Base-by-base conservation (phyloP, 192 early-diverging fungal genomes). In the Backusella circina region DNA sequence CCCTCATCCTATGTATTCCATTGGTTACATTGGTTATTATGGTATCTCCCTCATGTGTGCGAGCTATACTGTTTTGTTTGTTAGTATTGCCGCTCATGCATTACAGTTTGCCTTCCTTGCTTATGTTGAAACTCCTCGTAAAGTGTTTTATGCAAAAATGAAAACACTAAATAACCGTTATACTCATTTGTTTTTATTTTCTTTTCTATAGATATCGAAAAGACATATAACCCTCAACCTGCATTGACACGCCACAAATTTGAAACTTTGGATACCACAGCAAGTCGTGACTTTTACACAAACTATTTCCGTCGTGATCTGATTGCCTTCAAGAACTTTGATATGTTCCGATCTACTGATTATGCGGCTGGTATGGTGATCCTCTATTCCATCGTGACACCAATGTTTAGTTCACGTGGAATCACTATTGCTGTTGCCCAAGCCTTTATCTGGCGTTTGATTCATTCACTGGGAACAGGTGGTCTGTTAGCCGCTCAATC, bases 1-100 rank as follows among this genome's bases (percentile, higher is more conserved):
- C 0, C 97, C 97, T 47, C 98, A 99, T 77, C 98, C 98, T 10
- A 99, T 98, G 97, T 99, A 99, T 86, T 97, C 95, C 31, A 93
- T 99, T 50, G 98, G 98, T 23, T 99, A 98, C 78, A 90, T 93
- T 26, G 96, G 97, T 7, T 99, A 96, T 86, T 99, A 99, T 78
- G 98, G 95, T 30, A 87, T 93, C 10, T 93, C 97, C 31, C 83
- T 99, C 50, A 96, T 99, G 77, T 92, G 93, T 57, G 94, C 96
- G 47, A 92, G 90, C 72, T 95, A 97, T 81, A 94, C 89, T 51
- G 95, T 99, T 1, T 88, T 99, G 51, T 97, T 94, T 78, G 93
- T 93, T 51, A 93, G 91, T 30, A 85, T 99, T 57, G 91, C 89
- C 37, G 95, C 95, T 10, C 98, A 99, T 79, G 89, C 90, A 35